Evolutionary conservation across 768 basidiomycete genomes (phyloP).

Genomic region (Leucocoprinus birnbaumii): DNA sequence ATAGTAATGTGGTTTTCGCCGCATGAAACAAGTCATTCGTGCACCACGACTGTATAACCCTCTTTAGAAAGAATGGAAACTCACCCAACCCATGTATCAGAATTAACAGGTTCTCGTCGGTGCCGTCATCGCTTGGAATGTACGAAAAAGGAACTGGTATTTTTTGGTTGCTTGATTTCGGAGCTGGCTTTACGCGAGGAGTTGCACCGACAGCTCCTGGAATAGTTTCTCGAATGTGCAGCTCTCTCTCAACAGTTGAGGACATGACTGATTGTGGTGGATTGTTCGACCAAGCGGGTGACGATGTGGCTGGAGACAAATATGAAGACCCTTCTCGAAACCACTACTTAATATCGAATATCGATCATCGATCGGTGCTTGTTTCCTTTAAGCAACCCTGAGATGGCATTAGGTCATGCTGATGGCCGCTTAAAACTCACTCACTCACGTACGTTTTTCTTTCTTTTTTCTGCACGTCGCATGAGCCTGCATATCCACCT

Average conservation of each 20-base stretch:
- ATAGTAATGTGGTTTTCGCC: no score
- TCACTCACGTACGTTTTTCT: no score
- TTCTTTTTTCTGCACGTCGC: no score
- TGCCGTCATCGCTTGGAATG: slow-evolving; percentile 73
- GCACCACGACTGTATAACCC: not conserved
- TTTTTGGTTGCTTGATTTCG: slow-evolving; percentile 29
- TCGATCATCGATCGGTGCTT: no score
- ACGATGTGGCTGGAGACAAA: no score
- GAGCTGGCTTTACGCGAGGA: slow-evolving; percentile 46
- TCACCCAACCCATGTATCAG: slow-evolving; percentile 84
- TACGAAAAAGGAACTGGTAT: slow-evolving; percentile 65
- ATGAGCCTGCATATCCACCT: no score
- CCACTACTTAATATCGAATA: no score
- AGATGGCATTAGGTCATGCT: no score
- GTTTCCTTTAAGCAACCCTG: no score
- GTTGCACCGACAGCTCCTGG: slow-evolving; percentile 13
- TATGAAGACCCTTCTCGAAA: no score
- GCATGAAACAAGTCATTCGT: not conserved
- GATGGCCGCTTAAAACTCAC: no score
- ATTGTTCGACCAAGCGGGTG: no score
- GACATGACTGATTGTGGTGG: not conserved
- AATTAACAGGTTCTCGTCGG: slow-evolving; percentile 82
- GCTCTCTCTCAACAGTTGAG: slow-evolving; percentile 14
- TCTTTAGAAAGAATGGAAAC: not conserved
- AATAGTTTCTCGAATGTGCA: slow-evolving; percentile 31